Base-by-base conservation (phyloP, 495 filamentous ascomycete species). In the Xanthoparmelia taractica region DNA sequence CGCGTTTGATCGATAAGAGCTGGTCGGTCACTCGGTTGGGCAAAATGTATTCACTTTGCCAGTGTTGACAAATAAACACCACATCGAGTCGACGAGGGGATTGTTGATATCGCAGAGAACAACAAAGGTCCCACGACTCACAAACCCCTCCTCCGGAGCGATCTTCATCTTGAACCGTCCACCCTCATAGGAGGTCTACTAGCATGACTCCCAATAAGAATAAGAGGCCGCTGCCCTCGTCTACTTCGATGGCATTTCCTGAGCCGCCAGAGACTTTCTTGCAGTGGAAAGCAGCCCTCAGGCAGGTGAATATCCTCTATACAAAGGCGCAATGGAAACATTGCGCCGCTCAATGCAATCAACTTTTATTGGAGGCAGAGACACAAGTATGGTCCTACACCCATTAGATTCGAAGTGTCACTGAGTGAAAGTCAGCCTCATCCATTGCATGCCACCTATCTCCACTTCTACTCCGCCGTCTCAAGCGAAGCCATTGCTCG, bases 391-490 rank as follows among this genome's bases (percentile, higher is more conserved):
- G 74, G 29, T 71, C 13, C 34, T 18, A 45, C 3, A 8, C 3
- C 41, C 29, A 13, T 17, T 31, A 17, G 4, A 38, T 27, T 17
- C 12, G 25, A 40, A 47, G 31, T 38, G 8, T 17, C 33, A 34
- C 47, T 60, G 23, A 55, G 25, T 34, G n/a, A 29, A 23, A 12
- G 12, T 29, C 59, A 82, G 79, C 67, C 74, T 33, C 61, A 78
- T 61, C 71, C 72, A 8, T 63, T 80, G 29, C 67, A 75, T 60
- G 66, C 70, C 23, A 71, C 70, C 5, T 80, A 74, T 58, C 70
- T 80, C n/a, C 67, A 73, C 56, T 80, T 80, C 55, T 79, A 80
- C 67, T 70, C 70, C 20, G 79, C 77, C 10, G 70, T 79, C 25
- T 80, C 69, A 38, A 76, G 75, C 56, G 79, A 81, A 59, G 70